Conservation (phyloP, 78 protist species). For the Dictyostelium brefeldianum region DNA sequence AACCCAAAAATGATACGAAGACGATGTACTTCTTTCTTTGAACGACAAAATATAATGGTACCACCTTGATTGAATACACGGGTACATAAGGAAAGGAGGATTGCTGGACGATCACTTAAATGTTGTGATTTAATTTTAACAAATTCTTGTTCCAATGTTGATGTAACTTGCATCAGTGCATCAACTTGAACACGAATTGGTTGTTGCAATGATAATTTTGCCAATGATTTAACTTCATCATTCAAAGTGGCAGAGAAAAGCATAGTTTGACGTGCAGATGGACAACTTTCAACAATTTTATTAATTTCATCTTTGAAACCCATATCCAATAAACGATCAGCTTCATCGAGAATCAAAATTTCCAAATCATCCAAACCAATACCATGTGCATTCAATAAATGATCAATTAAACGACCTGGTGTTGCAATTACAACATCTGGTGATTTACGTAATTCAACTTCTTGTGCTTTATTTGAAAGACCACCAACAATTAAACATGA, state of each 20-base stretch:
- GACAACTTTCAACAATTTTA: conserved; percentile 87
- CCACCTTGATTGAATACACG: conserved; percentile 73
- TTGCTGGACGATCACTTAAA: conserved; percentile 66
- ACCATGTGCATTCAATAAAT: conserved; percentile 87
- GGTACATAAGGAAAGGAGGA: conserved; percentile 41
- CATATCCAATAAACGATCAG: conserved; percentile 94
- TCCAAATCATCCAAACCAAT: conserved; percentile 87
- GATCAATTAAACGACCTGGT: conserved; percentile 96
- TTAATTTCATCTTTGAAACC: conserved; percentile 91
- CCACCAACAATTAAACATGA: conserved; percentile 93
- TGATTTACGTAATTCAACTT: conserved; percentile 62
- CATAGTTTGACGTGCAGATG: conserved; percentile 90
- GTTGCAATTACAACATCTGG: conserved; percentile 96
- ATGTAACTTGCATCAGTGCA: conserved; percentile 79
- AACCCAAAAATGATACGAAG: conserved; percentile 83
- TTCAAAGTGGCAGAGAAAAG: conserved; percentile 96
- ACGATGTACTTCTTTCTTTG: conserved; percentile 80
- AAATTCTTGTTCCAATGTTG: conserved; percentile 89
- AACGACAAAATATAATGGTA: conserved; percentile 50
- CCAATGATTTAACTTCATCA: conserved; percentile 86
- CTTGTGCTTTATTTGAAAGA: conserved; percentile 81
- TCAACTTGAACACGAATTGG: conserved; percentile 88
- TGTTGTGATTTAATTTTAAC: conserved; percentile 71
- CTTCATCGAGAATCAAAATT: conserved; percentile 93
- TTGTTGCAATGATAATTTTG: conserved; percentile 70